A percentile compares a stretch with the other conserved stretches of the same genome.
These are phyloP conservation scores for Piper betle DNA, from an alignment of 164 flowering plant species.

Conservation along the genomic window DNA sequence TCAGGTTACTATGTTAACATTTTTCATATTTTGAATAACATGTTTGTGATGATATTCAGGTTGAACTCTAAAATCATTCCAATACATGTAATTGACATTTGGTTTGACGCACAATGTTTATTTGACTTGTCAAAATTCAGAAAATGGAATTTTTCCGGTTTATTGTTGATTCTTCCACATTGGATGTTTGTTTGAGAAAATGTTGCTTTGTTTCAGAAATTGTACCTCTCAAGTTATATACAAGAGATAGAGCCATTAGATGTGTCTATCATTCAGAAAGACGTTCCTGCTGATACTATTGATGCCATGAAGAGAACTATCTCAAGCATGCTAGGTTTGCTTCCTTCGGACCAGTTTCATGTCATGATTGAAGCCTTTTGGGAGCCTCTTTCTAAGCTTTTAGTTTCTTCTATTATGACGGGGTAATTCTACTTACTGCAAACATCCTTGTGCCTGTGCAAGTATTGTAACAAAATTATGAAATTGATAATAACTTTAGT, in stretches of 20 bases:
- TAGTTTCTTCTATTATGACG: constrained; percentile 90
- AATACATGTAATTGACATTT: too few relatives aligned
- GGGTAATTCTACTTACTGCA: constrained; percentile 33
- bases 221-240: constrained; percentile 38
- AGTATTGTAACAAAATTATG: neutral
- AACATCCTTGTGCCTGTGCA: neutral
- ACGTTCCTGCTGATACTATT: constrained; percentile 58
- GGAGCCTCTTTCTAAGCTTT: constrained; percentile 70
- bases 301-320: constrained; percentile 92
- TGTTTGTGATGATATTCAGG: too few relatives aligned
- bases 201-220: constrained; percentile 32
- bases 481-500: too few relatives aligned
- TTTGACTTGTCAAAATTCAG: too few relatives aligned
- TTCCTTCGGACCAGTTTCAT: constrained; percentile 75
- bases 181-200: neutral
- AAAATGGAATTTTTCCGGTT: too few relatives aligned
- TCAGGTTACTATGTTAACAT: too few relatives aligned
- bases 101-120: too few relatives aligned
- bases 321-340: constrained; percentile 82
- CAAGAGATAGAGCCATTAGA: constrained; percentile 84
- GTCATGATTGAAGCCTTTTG: constrained; percentile 71
- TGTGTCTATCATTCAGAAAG: constrained; percentile 71
- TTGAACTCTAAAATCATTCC: too few relatives aligned
- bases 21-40: too few relatives aligned
- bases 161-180: neutral